A percentile compares a stretch with the other conserved stretches of the same genome.
phyloP scores from a whole-genome alignment of 2,329 filamentous ascomycete genomes.

The Hypoxylon sp. region DNA sequence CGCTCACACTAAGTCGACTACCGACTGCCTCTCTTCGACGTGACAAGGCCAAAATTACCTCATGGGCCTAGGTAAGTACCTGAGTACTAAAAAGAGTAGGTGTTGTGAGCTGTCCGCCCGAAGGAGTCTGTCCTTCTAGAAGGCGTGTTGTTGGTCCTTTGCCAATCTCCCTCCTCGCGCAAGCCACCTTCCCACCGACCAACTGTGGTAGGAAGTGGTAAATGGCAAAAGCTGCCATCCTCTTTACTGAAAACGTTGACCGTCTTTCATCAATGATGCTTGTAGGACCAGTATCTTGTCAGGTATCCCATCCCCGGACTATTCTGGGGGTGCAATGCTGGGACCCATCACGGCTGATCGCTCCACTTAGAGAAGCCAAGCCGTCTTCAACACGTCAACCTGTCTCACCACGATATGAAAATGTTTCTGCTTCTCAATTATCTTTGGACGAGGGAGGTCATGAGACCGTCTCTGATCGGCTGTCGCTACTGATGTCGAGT shows the following conservation, averaged over 20 bases:
- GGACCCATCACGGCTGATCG: conserved; percentile 6
- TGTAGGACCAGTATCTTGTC: conserved; percentile 9
- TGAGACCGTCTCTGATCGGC: conserved; percentile 7
- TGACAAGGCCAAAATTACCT: not conserved
- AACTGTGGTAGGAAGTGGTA: not conserved
- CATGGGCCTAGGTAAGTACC: not conserved
- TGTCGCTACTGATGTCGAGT: not conserved
- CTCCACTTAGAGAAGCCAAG: conserved; percentile 17
- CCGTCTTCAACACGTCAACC: conserved; percentile 10
- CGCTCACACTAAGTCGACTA: conserved; percentile 2
- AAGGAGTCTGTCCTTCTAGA: conserved; percentile 20
- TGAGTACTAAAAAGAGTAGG: conserved; percentile 19
- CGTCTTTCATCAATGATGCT: conserved; percentile 5
- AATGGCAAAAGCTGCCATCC: not conserved
- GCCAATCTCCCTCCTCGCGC: conserved; percentile 20
- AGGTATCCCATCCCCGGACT: conserved; percentile 14
- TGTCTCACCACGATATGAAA: conserved; percentile 4
- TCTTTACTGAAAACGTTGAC: not conserved
- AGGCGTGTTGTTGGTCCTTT: conserved; percentile 20
- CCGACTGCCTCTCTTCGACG: conserved; percentile 8
- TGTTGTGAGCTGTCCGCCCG: conserved; percentile 16
- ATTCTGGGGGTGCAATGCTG: conserved; percentile 10
- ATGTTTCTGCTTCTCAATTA: conserved; percentile 1
- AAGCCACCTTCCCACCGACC: conserved; percentile 25
- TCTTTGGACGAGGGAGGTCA: conserved; percentile 3